Evolutionary conservation across 805 yeast species (phyloP).

Genomic region (Pichia cabralensis): DNA sequence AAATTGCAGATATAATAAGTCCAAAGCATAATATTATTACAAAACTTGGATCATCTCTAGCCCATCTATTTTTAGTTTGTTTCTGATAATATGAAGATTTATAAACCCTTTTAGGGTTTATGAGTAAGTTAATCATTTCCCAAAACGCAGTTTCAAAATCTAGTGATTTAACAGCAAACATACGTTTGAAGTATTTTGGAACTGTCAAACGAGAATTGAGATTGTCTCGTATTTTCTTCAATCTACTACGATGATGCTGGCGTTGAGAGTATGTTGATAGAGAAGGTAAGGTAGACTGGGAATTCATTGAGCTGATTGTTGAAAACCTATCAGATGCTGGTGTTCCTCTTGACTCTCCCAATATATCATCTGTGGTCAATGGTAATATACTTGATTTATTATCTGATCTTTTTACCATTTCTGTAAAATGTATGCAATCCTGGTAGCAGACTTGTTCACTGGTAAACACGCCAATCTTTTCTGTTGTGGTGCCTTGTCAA

Average conservation of each 20-base stretch:
- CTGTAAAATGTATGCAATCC: too few species aligned
- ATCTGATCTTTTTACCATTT: too few species aligned
- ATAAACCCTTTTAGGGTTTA: conserved; percentile 75
- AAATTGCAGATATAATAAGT: conserved; percentile 64
- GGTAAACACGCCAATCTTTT: too few species aligned
- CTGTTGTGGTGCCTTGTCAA: too few species aligned
- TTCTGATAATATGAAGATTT: conserved; percentile 73
- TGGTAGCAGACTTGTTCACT: too few species aligned
- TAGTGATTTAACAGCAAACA: conserved; percentile 66
- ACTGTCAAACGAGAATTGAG: conserved; percentile 11
- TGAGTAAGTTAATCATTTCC: conserved; percentile 72
- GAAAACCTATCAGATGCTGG: conserved; percentile 4
- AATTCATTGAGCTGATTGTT: conserved; percentile 4
- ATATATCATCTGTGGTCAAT: conserved; percentile 13
- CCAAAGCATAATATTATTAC: conserved; percentile 61
- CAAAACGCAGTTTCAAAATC: conserved; percentile 91
- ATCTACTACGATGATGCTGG: conserved; percentile 5
- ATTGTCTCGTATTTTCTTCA: conserved; percentile 8
- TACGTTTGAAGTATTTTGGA: conserved; percentile 29
- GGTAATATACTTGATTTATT: conserved; percentile 9
- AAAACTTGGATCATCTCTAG: conserved; percentile 89
- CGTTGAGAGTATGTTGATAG: conserved; percentile 11
- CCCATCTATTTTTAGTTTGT: conserved; percentile 70
- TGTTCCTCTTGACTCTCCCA: too few species aligned
- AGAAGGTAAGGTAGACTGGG: conserved; percentile 11